These are phyloP conservation scores for Russula griseocarnosa DNA, from an alignment of 768 basidiomycete species.

Conservation along the genomic window DNA sequence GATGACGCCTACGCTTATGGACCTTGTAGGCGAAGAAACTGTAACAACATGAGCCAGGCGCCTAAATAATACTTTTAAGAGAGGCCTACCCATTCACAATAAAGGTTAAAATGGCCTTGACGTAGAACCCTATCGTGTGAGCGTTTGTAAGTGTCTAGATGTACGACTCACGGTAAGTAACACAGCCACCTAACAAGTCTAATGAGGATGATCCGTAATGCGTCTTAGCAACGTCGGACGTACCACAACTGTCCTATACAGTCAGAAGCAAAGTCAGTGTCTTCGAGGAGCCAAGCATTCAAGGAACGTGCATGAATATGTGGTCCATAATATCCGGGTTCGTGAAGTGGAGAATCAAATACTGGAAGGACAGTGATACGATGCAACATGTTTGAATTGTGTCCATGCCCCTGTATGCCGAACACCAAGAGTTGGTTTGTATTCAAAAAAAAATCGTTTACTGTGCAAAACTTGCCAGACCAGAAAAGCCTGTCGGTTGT, in stretches of 20 bases:
- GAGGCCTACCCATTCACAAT: conserved; percentile 21
- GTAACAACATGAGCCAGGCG: neutral
- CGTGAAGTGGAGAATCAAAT: conserved; percentile 12
- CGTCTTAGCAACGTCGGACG: neutral
- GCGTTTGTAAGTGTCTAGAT: neutral
- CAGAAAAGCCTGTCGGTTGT: conserved; percentile 2
- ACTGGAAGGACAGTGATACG: conserved; percentile 9
- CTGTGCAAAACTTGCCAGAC: conserved; percentile 18
- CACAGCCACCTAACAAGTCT: conserved; percentile 1
- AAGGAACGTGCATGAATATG: conserved; percentile 8
- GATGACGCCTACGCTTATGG: conserved; percentile 14
- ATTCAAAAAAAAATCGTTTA: neutral
- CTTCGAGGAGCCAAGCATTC: neutral
- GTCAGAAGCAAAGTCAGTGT: neutral
- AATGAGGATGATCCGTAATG: neutral
- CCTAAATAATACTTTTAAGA: neutral
- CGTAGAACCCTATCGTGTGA: neutral
- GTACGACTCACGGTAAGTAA: conserved; percentile 11
- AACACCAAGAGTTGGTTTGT: neutral
- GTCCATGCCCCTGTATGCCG: conserved; percentile 13
- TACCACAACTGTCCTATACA: conserved; percentile 6
- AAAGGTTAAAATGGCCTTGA: conserved; percentile 8
- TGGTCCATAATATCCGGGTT: conserved; percentile 1
- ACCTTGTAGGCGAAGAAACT: conserved; percentile 22
- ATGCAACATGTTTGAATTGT: conserved; percentile 15